A percentile compares a stretch with the other conserved stretches of the same genome.
These are phyloP conservation scores for Citrullus amarus DNA, from an alignment of 306 rosid genomes.

Conservation along the genomic window DNA sequence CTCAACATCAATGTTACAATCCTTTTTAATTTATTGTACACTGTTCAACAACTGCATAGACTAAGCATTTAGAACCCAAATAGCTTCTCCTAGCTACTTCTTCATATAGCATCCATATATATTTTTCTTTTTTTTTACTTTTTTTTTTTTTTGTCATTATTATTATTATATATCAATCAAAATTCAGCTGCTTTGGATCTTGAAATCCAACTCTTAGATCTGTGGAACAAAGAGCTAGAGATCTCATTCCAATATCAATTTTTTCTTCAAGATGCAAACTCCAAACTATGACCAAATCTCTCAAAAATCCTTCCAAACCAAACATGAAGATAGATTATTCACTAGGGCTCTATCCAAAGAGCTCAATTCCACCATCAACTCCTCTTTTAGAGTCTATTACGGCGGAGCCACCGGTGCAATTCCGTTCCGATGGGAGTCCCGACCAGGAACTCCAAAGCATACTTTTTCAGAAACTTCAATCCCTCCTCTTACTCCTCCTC, in stretches of 20 bases:
- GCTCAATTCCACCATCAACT: conserved; percentile 17
- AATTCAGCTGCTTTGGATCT: conserved; percentile 2
- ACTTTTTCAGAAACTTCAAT: conserved; percentile 12
- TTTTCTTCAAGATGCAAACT: conserved; percentile 7
- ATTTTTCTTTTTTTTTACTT: too few species aligned
- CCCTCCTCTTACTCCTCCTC: conserved; percentile 50
- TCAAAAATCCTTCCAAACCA: conserved; percentile 6
- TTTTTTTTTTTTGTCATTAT: background rate
- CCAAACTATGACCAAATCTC: background rate
- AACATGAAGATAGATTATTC: conserved; percentile 14
- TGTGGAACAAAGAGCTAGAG: background rate
- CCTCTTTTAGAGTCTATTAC: conserved; percentile 41
- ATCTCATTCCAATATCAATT: background rate
- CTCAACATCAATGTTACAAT: background rate
- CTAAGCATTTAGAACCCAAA: background rate
- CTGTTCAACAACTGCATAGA: background rate
- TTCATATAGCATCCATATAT: background rate
- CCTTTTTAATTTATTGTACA: background rate
- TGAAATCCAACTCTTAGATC: background rate
- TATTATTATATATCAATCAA: background rate
- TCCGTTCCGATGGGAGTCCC: conserved; percentile 54
- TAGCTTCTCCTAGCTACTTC: background rate
- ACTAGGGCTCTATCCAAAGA: conserved; percentile 27
- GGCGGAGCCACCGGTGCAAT: conserved; percentile 33
- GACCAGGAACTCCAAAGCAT: conserved; percentile 54